These are phyloP conservation scores for Sherardia arvensis DNA, from an alignment of 257 asterid genomes.

Conservation along the genomic window DNA sequence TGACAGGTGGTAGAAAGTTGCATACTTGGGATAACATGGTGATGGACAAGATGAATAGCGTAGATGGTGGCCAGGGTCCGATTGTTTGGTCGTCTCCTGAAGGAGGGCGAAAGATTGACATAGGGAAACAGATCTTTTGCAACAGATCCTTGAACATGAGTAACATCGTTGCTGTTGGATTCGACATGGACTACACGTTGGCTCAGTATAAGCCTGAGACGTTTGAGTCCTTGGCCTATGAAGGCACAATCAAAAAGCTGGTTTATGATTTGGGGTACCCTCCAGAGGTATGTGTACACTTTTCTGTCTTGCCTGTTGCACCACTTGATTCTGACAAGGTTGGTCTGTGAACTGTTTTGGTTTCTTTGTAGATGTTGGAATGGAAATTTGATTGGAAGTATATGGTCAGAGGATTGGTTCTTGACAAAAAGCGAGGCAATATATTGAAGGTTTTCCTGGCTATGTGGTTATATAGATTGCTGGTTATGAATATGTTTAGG, in stretches of 20 bases:
- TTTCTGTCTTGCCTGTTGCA: neutral
- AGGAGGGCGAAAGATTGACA: conserved; percentile 56
- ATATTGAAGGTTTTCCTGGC: conserved; percentile 66
- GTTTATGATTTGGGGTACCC: conserved; percentile 87
- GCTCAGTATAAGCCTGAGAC: conserved; percentile 95
- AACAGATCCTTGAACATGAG: conserved; percentile 91
- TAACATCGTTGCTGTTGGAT: conserved; percentile 87
- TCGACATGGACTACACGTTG: conserved; percentile 95
- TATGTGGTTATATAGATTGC: neutral
- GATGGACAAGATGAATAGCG: conserved; percentile 28
- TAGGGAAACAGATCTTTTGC: conserved; percentile 80
- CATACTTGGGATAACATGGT: conserved; percentile 22
- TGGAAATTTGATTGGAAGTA: conserved; percentile 90
- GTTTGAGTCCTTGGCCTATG: conserved; percentile 88
- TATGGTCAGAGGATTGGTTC: conserved; percentile 99
- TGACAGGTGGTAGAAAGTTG: conserved; percentile 37
- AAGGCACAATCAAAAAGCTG: conserved; percentile 83
- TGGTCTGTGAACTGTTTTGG: conserved; percentile 20
- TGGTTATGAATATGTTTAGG: neutral
- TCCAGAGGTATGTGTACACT: conserved; percentile 46
- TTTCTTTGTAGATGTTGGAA: conserved; percentile 51
- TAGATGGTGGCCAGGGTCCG: conserved; percentile 31
- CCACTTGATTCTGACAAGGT: conserved; percentile 8
- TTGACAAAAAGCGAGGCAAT: conserved; percentile 90
- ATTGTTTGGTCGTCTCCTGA: conserved; percentile 72